These are phyloP conservation scores for Westerdykella sp. DNA, from an alignment of 2,329 filamentous ascomycete species.

Conservation along the genomic window DNA sequence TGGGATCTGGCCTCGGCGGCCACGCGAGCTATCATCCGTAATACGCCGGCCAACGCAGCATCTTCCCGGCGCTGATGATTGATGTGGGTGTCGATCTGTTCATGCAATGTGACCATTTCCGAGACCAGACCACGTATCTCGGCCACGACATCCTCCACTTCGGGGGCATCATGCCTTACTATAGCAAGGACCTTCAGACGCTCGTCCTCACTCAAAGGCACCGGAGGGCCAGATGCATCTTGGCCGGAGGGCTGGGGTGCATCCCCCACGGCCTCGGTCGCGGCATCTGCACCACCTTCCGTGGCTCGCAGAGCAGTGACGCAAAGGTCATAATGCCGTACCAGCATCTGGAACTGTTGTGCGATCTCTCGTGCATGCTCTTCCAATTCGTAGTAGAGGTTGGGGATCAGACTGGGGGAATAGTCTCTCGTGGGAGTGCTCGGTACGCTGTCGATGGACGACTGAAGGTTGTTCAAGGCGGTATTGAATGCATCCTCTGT, in stretches of 20 bases:
- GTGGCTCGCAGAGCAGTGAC: constrained; percentile 87
- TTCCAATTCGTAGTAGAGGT: constrained; percentile 53
- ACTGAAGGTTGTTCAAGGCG: constrained; percentile 50
- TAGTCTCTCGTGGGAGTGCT: constrained; percentile 23
- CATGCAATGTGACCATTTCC: constrained; percentile 69
- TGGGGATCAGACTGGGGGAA: constrained; percentile 39
- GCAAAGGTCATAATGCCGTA: constrained; percentile 86
- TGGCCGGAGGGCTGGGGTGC: constrained; percentile 21
- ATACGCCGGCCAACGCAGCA: constrained; percentile 55
- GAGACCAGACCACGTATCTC: constrained; percentile 69
- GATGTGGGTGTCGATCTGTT: constrained; percentile 58
- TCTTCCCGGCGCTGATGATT: constrained; percentile 52
- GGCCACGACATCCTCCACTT: constrained; percentile 57
- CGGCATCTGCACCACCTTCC: constrained; percentile 53
- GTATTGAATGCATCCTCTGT: constrained; percentile 64
- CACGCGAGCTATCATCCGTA: constrained; percentile 61
- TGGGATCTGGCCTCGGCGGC: constrained; percentile 60
- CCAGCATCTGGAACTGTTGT: constrained; percentile 69
- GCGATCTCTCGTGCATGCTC: constrained; percentile 77
- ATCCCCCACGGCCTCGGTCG: constrained; percentile 38
- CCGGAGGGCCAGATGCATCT: constrained; percentile 45
- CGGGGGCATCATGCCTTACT: constrained; percentile 61
- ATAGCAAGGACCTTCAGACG: constrained; percentile 77
- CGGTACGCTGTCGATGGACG: constrained; percentile 31
- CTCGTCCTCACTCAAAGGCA: constrained; percentile 69